Conservation (phyloP, 768 basidiomycete species). For the Termitomyces sp. region DNA sequence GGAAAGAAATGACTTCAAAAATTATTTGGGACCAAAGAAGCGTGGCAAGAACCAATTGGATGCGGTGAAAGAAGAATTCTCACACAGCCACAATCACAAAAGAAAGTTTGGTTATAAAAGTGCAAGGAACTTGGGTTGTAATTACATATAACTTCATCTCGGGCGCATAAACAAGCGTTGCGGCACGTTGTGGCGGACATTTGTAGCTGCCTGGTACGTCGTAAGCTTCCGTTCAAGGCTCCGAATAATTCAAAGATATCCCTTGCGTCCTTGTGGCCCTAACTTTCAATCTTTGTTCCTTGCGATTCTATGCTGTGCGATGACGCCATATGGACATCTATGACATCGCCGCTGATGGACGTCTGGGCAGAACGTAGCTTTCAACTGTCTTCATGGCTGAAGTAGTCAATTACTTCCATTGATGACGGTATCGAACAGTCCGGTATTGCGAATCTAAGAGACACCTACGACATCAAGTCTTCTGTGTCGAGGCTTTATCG, state of each 20-base stretch:
- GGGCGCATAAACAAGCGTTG: no score
- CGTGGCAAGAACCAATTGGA: no score
- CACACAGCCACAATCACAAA: no score
- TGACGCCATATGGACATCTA: constrained; percentile 10
- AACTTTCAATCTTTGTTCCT: neutral
- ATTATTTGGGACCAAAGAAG: no score
- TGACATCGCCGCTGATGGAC: constrained; percentile 6
- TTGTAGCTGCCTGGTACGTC: no score
- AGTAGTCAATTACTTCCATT: constrained; percentile 1
- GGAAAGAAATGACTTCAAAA: no score
- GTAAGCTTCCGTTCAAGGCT: no score
- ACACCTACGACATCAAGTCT: neutral
- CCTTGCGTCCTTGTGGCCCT: neutral
- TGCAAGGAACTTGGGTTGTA: no score
- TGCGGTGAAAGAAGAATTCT: no score
- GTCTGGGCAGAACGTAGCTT: constrained; percentile 1
- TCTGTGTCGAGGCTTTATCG: neutral
- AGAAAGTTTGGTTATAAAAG: no score
- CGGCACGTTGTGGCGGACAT: no score
- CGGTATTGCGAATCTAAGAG: constrained; percentile 4
- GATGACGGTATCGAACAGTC: constrained; percentile 6
- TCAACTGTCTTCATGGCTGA: constrained; percentile 1
- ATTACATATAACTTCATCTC: no score
- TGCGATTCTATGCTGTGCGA: neutral
- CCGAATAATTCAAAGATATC: neutral